Conservation (phyloP, 202 grass and related monocot species). For the Panicum hallii region DNA sequence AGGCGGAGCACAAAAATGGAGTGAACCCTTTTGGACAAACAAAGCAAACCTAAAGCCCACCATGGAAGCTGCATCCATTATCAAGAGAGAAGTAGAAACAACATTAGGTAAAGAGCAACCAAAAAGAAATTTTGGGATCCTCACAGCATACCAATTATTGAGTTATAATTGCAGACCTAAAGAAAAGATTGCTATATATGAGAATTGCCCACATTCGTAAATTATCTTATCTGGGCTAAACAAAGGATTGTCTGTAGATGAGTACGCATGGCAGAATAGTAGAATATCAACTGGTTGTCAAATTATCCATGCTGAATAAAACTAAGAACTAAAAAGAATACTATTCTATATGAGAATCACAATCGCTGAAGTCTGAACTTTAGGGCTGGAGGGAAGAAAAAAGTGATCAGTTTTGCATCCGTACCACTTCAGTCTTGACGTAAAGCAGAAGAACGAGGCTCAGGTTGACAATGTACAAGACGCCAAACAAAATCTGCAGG, state of each 20-base stretch:
- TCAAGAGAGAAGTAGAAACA: constrained; percentile 39
- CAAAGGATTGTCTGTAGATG: neutral
- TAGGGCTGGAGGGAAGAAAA: neutral
- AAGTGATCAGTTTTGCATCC: constrained; percentile 7
- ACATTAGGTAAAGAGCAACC: neutral
- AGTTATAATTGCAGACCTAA: constrained; percentile 23
- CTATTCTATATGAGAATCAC: neutral
- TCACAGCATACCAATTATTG: constrained; percentile 1
- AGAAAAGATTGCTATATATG: constrained; percentile 1
- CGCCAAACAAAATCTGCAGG: constrained; percentile 86
- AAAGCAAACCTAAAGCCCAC: constrained; percentile 94
- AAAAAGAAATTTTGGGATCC: neutral
- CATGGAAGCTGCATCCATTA: constrained; percentile 75
- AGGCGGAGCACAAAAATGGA: constrained; percentile 93
- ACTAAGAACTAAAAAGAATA: neutral
- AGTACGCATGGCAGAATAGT: neutral
- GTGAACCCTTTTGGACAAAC: constrained; percentile 90
- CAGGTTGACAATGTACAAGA: constrained; percentile 88
- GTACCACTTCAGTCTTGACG: constrained; percentile 84
- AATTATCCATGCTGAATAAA: neutral
- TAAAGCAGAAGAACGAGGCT: constrained; percentile 78
- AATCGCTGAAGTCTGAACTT: neutral
- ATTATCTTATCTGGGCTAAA: neutral
- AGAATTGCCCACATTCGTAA: neutral
- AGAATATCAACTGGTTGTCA: neutral